Percentiles rank a stretch among this genome's conserved stretches.
These are phyloP conservation scores for Takakia lepidozioides DNA, from an alignment of 225 moss, liverwort and hornwort genomes.

Conservation along the genomic window DNA sequence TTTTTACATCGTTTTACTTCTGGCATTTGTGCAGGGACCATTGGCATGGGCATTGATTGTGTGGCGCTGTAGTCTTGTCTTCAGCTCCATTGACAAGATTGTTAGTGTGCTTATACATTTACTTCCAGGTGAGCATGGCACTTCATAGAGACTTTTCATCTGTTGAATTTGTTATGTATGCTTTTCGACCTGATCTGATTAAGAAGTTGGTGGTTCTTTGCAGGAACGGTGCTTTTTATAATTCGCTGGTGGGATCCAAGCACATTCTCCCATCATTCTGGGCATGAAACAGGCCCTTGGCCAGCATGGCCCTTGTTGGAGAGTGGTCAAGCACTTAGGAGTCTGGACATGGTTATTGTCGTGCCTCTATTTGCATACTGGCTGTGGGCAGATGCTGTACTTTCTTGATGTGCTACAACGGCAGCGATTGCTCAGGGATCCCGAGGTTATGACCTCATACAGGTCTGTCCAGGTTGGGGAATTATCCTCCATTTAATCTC, in stretches of 20 bases:
- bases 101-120: slow-evolving; percentile 62
- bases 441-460: slow-evolving; percentile 60
- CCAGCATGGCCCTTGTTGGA: slow-evolving; percentile 55
- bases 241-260: slow-evolving; percentile 70
- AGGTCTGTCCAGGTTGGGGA: too few species aligned
- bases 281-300: slow-evolving; percentile 58
- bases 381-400: slow-evolving; percentile 56
- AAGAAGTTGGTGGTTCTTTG: background rate
- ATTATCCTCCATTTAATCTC: too few species aligned
- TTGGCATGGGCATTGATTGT: slow-evolving; percentile 69
- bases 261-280: slow-evolving; percentile 55
- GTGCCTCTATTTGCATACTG: slow-evolving; percentile 55
- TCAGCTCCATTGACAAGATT: slow-evolving; percentile 61
- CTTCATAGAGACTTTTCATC: too few species aligned
- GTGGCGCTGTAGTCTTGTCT: slow-evolving; percentile 67
- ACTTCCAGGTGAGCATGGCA: slow-evolving; percentile 34
- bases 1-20: too few species aligned
- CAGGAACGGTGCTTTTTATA: slow-evolving; percentile 62
- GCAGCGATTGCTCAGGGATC: slow-evolving; percentile 56
- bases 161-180: background rate
- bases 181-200: background rate
- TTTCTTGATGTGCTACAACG: slow-evolving; percentile 50
- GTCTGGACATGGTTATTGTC: slow-evolving; percentile 58
- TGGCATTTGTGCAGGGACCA: slow-evolving; percentile 32
- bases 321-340: slow-evolving; percentile 24